phyloP scores from a whole-genome alignment of 2,329 filamentous ascomycete genomes.

The Chalaropsis thielavioides region DNA sequence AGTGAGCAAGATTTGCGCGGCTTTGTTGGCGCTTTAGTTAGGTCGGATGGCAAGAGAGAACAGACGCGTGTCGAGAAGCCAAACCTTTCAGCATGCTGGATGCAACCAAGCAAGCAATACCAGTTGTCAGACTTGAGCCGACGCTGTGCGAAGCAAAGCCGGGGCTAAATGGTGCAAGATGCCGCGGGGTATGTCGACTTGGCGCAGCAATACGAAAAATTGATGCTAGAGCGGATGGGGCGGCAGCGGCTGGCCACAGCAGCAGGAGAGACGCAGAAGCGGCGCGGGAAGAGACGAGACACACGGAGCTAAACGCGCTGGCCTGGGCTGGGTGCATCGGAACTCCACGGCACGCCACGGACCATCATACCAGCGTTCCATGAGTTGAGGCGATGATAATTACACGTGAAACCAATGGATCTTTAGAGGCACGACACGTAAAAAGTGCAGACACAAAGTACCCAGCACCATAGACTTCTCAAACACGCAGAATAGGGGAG shows the following conservation, averaged over 20 bases:
- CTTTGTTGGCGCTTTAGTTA: too few species aligned
- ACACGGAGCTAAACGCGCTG: too few species aligned
- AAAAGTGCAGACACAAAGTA: not conserved
- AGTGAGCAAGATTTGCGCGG: not conserved
- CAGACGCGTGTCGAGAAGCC: too few species aligned
- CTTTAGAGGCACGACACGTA: not conserved
- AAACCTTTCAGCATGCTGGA: not conserved
- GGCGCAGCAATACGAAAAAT: too few species aligned
- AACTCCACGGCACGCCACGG: not conserved
- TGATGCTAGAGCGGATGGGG: too few species aligned
- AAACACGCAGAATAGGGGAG: not conserved
- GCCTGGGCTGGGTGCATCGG: too few species aligned
- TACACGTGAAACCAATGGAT: constrained; percentile 3
- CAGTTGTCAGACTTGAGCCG: not conserved
- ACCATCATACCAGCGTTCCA: not conserved
- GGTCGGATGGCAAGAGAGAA: too few species aligned
- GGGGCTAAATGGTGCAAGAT: not conserved
- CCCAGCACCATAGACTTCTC: not conserved
- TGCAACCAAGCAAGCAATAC: not conserved
- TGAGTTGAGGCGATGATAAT: not conserved
- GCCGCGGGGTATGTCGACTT: not conserved
- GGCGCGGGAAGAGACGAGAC: too few species aligned
- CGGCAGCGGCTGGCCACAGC: too few species aligned
- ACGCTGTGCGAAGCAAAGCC: not conserved
- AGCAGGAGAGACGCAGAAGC: too few species aligned